Percentiles rank a stretch among this genome's conserved stretches.
These are phyloP conservation scores for Phaeotremella fagi DNA, from an alignment of 768 basidiomycete genomes.

Conservation along the genomic window DNA sequence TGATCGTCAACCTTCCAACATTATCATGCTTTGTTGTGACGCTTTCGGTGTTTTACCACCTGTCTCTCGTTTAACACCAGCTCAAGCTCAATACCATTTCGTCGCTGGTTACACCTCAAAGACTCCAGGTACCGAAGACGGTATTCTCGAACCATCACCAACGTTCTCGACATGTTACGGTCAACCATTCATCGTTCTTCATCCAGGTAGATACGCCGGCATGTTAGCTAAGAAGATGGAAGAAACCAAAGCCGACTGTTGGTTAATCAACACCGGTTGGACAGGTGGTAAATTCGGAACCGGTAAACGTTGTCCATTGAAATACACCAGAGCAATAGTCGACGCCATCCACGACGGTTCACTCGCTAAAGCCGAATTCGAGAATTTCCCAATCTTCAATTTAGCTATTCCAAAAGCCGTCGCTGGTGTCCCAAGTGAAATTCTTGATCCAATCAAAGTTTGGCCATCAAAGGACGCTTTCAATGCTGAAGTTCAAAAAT, in stretches of 20 bases:
- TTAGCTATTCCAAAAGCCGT: constrained; percentile 76
- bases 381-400: constrained; percentile 74
- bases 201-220: constrained; percentile 89
- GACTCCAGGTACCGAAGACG: constrained; percentile 98
- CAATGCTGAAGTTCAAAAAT: constrained; percentile 77
- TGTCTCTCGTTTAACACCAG: constrained; percentile 82
- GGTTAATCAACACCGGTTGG: constrained; percentile 92
- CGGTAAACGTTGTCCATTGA: constrained; percentile 93
- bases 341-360: constrained; percentile 93
- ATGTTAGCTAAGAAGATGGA: constrained; percentile 96
- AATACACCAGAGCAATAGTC: constrained; percentile 91
- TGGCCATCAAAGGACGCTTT: constrained; percentile 89
- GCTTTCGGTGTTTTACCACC: constrained; percentile 98
- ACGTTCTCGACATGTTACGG: constrained; percentile 99
- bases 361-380: constrained; percentile 79
- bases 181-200: constrained; percentile 98
- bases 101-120: constrained; percentile 86
- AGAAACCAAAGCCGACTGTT: constrained; percentile 82
- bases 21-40: constrained; percentile 79
- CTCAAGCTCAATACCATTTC: constrained; percentile 97
- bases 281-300: constrained; percentile 87
- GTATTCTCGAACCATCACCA: constrained; percentile 94
- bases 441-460: constrained; percentile 80
- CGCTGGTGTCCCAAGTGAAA: constrained; percentile 80
- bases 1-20: constrained; percentile 73